phyloP scores from a whole-genome alignment of 164 flowering plant genomes.

The Kingdonia uniflora region DNA sequence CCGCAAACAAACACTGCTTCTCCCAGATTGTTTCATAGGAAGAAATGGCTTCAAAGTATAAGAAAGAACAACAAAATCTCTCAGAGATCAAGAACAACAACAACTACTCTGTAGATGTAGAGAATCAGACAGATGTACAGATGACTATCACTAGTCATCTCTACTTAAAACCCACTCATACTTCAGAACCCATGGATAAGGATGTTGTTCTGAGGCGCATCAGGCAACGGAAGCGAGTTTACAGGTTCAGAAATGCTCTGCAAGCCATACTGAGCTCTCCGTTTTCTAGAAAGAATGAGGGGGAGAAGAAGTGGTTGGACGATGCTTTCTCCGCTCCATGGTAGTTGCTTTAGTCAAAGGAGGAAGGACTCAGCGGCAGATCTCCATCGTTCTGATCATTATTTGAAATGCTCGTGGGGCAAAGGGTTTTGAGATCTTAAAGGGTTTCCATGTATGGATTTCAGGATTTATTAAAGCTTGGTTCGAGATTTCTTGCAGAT shows the following conservation, averaged over 20 bases:
- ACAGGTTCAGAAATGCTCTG: slow-evolving; percentile 22
- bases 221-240: slow-evolving; percentile 38
- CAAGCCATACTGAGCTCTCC: slow-evolving; percentile 11
- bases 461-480: too few species aligned
- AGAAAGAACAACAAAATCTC: slow-evolving; percentile 10
- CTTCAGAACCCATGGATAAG: slow-evolving; percentile 30
- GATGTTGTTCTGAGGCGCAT: slow-evolving; percentile 51
- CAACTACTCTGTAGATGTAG: slow-evolving; percentile 8
- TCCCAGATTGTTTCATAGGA: slow-evolving; percentile 26
- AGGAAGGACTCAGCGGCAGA: too few species aligned
- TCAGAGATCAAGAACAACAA: slow-evolving; percentile 14
- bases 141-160: slow-evolving; percentile 29
- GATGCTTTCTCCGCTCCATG: slow-evolving; percentile 31
- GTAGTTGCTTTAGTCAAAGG: not conserved
- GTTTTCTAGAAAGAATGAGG: slow-evolving; percentile 1
- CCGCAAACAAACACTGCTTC: not conserved
- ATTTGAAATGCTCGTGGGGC: too few species aligned
- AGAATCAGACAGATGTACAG: slow-evolving; percentile 3
- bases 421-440: too few species aligned
- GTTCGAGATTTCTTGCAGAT: too few species aligned
- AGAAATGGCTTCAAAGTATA: slow-evolving; percentile 30
- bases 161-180: slow-evolving; percentile 23
- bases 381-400: too few species aligned
- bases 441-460: too few species aligned
- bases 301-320: slow-evolving; percentile 26